These are phyloP conservation scores for Trametes cubensis DNA, from an alignment of 768 basidiomycete genomes.

Conservation along the genomic window DNA sequence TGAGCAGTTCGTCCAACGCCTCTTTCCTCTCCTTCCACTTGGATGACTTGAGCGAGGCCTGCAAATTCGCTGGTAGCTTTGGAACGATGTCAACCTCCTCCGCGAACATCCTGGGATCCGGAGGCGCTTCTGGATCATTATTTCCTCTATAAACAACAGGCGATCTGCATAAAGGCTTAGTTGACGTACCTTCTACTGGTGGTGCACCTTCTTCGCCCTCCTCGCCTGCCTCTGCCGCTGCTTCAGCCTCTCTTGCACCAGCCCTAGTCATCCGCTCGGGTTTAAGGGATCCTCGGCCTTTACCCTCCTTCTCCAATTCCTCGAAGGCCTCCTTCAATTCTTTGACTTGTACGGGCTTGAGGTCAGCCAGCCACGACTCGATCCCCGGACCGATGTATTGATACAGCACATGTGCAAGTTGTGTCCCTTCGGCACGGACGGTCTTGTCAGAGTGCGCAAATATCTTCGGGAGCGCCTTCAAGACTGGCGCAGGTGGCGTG, in stretches of 20 bases:
- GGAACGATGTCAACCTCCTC: slow-evolving; percentile 80
- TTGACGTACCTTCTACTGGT: slow-evolving; percentile 48
- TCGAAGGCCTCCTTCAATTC: slow-evolving; percentile 93
- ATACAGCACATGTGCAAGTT: slow-evolving; percentile 76
- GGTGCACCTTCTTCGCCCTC: slow-evolving; percentile 43
- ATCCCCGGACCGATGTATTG: slow-evolving; percentile 81
- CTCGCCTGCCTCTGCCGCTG: slow-evolving; percentile 39
- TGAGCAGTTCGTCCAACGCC: slow-evolving; percentile 79
- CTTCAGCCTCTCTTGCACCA: slow-evolving; percentile 73
- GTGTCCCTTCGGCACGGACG: slow-evolving; percentile 89
- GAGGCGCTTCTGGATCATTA: slow-evolving; percentile 46
- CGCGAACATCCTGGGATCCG: slow-evolving; percentile 79
- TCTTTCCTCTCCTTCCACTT: slow-evolving; percentile 99
- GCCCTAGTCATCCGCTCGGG: slow-evolving; percentile 78
- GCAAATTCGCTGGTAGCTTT: slow-evolving; percentile 75
- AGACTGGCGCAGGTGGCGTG: slow-evolving; percentile 75
- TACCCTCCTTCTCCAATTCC: slow-evolving; percentile 77
- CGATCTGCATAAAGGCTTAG: slow-evolving; percentile 1
- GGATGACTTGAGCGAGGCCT: slow-evolving; percentile 76
- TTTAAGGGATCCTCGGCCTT: slow-evolving; percentile 80
- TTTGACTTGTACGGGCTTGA: slow-evolving; percentile 97
- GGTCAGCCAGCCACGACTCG: slow-evolving; percentile 80
- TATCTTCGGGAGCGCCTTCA: slow-evolving; percentile 89
- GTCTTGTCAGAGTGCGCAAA: slow-evolving; percentile 95
- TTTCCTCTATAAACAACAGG: neutral